Conservation (phyloP, 352 stramenopile genomes). For the Globisporangium parvum region DNA sequence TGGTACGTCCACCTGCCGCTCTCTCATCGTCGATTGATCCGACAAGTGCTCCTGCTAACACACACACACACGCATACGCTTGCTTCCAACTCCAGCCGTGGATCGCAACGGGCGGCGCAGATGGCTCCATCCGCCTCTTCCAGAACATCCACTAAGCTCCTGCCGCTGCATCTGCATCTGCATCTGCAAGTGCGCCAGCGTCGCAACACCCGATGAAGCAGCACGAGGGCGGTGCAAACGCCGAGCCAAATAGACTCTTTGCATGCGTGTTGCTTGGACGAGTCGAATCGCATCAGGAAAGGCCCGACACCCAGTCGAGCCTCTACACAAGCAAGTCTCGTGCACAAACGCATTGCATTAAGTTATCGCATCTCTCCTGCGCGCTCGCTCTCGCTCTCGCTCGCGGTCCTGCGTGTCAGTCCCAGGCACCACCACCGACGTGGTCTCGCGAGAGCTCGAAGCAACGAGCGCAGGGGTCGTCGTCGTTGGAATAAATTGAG, state of each 20-base stretch:
- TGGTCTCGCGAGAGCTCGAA: neutral
- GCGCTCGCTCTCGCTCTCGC: neutral
- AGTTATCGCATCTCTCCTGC: slow-evolving; percentile 2
- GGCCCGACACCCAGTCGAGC: no score
- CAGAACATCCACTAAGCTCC: slow-evolving; percentile 92
- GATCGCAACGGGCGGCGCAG: slow-evolving; percentile 92
- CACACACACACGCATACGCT: neutral
- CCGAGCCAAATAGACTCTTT: slow-evolving; percentile 5
- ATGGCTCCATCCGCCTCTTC: slow-evolving; percentile 94
- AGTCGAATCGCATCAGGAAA: no score
- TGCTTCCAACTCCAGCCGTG: slow-evolving; percentile 55
- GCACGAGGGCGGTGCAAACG: no score
- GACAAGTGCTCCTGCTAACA: neutral
- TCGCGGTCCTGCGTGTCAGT: neutral
- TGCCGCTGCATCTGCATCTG: neutral
- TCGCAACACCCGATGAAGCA: no score
- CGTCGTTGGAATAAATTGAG: no score
- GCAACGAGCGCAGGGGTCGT: no score
- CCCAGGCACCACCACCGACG: no score
- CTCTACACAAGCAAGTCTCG: neutral
- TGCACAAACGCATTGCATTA: slow-evolving; percentile 6
- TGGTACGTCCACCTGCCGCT: slow-evolving; percentile 61
- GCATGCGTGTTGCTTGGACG: neutral
- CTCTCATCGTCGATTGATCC: neutral
- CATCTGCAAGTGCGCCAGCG: neutral